These are phyloP conservation scores for Kluyveromyces siamensis DNA, from an alignment of 805 yeast genomes.

Conservation along the genomic window DNA sequence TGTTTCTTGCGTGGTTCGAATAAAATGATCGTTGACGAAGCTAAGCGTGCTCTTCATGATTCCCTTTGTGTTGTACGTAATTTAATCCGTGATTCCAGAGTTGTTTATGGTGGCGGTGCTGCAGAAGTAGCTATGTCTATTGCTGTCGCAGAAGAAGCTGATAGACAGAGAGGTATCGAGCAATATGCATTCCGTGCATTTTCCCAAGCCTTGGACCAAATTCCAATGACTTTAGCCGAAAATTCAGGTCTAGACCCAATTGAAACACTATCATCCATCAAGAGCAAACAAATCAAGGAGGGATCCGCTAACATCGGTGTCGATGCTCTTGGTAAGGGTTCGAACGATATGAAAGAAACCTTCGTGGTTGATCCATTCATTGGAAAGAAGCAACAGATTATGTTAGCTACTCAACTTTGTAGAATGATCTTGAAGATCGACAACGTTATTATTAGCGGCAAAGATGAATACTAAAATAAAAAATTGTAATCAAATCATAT, in stretches of 20 bases:
- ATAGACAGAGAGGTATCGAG: slow-evolving; percentile 86
- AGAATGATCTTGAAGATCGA: slow-evolving; percentile 97
- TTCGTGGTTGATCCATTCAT: slow-evolving; percentile 95
- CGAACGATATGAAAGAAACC: slow-evolving; percentile 86
- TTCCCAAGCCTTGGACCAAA: slow-evolving; percentile 79
- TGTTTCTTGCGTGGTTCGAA: slow-evolving; percentile 92
- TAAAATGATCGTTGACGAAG: slow-evolving; percentile 96
- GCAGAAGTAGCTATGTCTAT: slow-evolving; percentile 92
- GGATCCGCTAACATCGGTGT: slow-evolving; percentile 71
- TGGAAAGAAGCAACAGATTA: slow-evolving; percentile 92
- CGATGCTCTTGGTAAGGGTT: slow-evolving; percentile 83
- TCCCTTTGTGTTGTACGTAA: slow-evolving; percentile 96
- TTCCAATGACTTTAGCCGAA: slow-evolving; percentile 93
- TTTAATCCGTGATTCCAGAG: slow-evolving; percentile 80
- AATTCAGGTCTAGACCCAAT: slow-evolving; percentile 94
- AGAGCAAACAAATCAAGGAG: slow-evolving; percentile 76
- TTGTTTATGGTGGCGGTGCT: slow-evolving; percentile 99
- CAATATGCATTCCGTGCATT: slow-evolving; percentile 98
- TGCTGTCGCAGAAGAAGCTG: slow-evolving; percentile 87
- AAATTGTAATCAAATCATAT: neutral
- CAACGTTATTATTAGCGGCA: slow-evolving; percentile 87
- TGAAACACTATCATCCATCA: slow-evolving; percentile 75
- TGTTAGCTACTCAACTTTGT: slow-evolving; percentile 93
- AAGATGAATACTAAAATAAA: slow-evolving; percentile 48
- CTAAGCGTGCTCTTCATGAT: slow-evolving; percentile 92